These are phyloP conservation scores for Hericium coralloides DNA, from an alignment of 768 basidiomycete species.

Conservation along the genomic window DNA sequence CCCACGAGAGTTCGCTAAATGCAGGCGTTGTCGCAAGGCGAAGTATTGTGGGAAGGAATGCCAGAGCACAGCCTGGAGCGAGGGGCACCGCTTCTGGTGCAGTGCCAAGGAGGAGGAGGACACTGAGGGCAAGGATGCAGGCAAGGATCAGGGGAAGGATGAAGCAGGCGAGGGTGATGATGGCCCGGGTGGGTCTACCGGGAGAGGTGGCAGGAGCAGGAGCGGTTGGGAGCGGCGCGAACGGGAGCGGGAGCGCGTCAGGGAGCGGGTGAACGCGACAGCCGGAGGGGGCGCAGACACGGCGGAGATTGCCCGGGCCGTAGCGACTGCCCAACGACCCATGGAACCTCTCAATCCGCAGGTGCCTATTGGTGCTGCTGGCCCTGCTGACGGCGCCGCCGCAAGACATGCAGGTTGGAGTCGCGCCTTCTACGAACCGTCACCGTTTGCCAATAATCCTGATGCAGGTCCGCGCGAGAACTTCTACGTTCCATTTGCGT, in stretches of 20 bases:
- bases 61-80: slow-evolving; percentile 93
- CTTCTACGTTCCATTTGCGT: no score
- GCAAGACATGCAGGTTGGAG: slow-evolving; percentile 11
- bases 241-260: slow-evolving; percentile 1
- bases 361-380: not conserved
- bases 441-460: slow-evolving; percentile 6
- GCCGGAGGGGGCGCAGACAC: slow-evolving; percentile 6
- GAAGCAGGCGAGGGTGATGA: not conserved
- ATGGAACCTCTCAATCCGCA: not conserved
- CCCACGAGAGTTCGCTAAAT: slow-evolving; percentile 95
- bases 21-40: slow-evolving; percentile 89
- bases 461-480: no score
- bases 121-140: not conserved
- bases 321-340: slow-evolving; percentile 4
- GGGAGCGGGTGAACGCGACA: slow-evolving; percentile 11
- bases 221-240: not conserved
- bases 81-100: slow-evolving; percentile 95
- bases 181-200: not conserved
- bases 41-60: slow-evolving; percentile 99
- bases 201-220: not conserved
- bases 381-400: not conserved
- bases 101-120: slow-evolving; percentile 48
- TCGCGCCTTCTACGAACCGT: slow-evolving; percentile 13
- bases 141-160: not conserved
- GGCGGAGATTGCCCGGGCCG: slow-evolving; percentile 10